These are phyloP conservation scores for Infundibulicybe gibba DNA, from an alignment of 768 basidiomycete genomes.

Conservation along the genomic window DNA sequence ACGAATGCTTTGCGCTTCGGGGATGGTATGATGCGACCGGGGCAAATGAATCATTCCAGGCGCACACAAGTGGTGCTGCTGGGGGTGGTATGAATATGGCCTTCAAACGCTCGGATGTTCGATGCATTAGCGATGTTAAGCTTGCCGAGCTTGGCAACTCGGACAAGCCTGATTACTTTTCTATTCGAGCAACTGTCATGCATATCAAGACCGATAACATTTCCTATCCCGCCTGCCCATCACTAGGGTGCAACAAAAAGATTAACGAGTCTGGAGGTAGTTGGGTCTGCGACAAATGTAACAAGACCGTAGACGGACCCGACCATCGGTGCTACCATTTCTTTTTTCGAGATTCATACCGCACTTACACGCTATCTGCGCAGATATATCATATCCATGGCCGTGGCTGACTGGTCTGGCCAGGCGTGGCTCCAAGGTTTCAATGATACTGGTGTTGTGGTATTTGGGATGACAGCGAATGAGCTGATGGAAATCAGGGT, in stretches of 20 bases:
- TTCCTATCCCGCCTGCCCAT: constrained; percentile 86
- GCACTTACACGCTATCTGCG: constrained; percentile 3
- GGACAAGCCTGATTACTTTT: constrained; percentile 81
- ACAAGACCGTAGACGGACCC: constrained; percentile 63
- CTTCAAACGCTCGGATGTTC: constrained; percentile 73
- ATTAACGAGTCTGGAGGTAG: constrained; percentile 60
- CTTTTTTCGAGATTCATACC: neutral
- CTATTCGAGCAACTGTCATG: constrained; percentile 76
- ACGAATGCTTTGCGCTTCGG: constrained; percentile 79
- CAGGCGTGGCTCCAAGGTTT: constrained; percentile 95
- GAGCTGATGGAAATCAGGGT: constrained; percentile 77
- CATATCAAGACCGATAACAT: constrained; percentile 83
- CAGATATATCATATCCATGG: constrained; percentile 81
- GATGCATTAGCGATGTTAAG: constrained; percentile 75
- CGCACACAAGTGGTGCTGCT: constrained; percentile 53
- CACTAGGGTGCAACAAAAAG: constrained; percentile 85
- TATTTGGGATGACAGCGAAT: constrained; percentile 80
- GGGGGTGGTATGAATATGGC: constrained; percentile 29
- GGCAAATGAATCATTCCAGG: constrained; percentile 58
- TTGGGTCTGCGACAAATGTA: constrained; percentile 97
- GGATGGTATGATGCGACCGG: constrained; percentile 92
- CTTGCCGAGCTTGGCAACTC: constrained; percentile 69
- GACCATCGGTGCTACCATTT: constrained; percentile 66
- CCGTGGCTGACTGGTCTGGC: constrained; percentile 85
- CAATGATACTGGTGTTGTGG: constrained; percentile 79